Percentiles rank a stretch among this genome's conserved stretches.
Conservation (phyloP, 306 rosid species). For the Trifolium dubium region DNA sequence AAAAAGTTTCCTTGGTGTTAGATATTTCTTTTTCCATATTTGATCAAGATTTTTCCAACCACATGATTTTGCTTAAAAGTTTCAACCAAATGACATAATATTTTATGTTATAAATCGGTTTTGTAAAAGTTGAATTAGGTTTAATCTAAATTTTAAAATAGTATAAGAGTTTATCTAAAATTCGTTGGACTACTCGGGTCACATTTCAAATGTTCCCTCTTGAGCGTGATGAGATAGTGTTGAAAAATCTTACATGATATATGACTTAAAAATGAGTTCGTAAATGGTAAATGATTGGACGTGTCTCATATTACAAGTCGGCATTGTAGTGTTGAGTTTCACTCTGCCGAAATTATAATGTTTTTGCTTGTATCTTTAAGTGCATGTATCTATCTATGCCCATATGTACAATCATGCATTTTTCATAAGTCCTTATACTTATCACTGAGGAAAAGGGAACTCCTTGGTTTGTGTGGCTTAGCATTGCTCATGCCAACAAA, state of each 20-base stretch:
- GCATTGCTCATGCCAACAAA: constrained; percentile 32
- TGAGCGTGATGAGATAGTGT: background rate
- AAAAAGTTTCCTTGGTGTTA: constrained; percentile 20
- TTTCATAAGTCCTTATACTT: constrained; percentile 19
- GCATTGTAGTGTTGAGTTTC: background rate
- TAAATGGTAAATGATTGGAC: background rate
- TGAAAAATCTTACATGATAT: background rate
- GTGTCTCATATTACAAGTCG: background rate
- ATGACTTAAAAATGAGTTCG: background rate
- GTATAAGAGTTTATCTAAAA: background rate
- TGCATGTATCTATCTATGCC: constrained; percentile 36
- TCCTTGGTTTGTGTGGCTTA: constrained; percentile 38
- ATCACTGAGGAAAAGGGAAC: background rate
- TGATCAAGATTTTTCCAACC: background rate
- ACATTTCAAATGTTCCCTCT: background rate
- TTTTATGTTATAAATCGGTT: background rate
- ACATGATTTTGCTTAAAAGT: background rate
- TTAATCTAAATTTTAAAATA: background rate
- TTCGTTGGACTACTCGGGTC: background rate
- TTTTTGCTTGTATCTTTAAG: background rate
- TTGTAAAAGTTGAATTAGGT: background rate
- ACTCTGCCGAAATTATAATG: background rate
- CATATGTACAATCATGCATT: constrained; percentile 2
- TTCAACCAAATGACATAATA: background rate
- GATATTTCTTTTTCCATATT: background rate